Base-by-base conservation (phyloP, 306 rosid species). In the Ammopiptanthus mongolicus region DNA sequence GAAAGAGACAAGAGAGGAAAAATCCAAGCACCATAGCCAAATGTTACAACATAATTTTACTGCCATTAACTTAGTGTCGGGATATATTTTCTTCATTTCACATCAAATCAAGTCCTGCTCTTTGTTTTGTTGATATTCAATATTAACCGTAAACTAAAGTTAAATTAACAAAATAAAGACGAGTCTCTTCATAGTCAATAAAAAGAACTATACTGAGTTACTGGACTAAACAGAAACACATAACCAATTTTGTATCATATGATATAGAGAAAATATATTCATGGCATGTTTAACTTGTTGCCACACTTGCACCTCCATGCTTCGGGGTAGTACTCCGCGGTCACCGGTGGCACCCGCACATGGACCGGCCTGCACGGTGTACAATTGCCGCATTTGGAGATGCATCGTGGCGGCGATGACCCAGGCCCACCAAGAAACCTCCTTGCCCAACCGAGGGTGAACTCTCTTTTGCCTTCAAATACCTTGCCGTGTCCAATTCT, bases 271-370 rank as follows among this genome's bases (percentile, higher is more conserved):
- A 69, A 21, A 74, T 59, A 21, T n/a, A 19, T 44, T 94, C 91
- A 94, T 42, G 98, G 98, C 92, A 91, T 90, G 89, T 83, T 91
- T 68, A 90, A 70, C 84, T 72, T 95, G 66, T 91, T 88, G 81
- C 98, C 93, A 84, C 99, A 95, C 81, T 92, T 90, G 91, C 99
- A 95, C 72, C 93, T 86, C 99, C 99, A 95, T 13, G 96, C 97
- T 81, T 92, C 97, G 0, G 97, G 97, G 81, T 92, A 95, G 75
- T 95, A 92, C 81, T 95, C 99, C 0, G 97, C 83, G 0, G 91
- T 87, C 72, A 92, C 96, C 41, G 97, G 97, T 0, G 96, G 96
- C 87, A 95, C 96, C 0, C 93, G 82, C 65, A 95, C 97, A 7
- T 88, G 99, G 10, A 95, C 96, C 2, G 98, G 88, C 68, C 53